A percentile compares a stretch with the other conserved stretches of the same genome.
These are phyloP conservation scores for Aspergillus cavernicola DNA, from an alignment of 495 filamentous ascomycete genomes.

Conservation along the genomic window DNA sequence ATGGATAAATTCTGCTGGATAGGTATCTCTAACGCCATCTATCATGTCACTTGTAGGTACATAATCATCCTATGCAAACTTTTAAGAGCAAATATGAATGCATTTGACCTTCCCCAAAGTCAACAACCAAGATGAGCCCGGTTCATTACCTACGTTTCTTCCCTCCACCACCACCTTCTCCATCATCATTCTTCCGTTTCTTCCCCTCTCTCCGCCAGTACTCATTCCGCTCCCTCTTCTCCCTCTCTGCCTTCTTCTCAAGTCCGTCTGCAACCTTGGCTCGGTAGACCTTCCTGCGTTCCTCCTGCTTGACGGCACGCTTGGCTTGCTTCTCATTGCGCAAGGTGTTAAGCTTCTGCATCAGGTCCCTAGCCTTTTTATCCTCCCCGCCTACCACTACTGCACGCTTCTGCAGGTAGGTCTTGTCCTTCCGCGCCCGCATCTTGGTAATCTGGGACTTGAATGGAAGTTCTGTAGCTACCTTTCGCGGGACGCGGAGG, in stretches of 20 bases:
- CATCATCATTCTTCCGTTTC: slow-evolving; percentile 69
- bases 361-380: slow-evolving; percentile 79
- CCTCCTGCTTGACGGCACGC: slow-evolving; percentile 76
- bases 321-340: slow-evolving; percentile 87
- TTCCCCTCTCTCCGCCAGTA: slow-evolving; percentile 94
- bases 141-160: slow-evolving; percentile 57
- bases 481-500: slow-evolving; percentile 77
- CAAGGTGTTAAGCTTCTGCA: slow-evolving; percentile 90
- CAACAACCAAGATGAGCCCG: neutral
- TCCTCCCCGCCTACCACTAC: slow-evolving; percentile 83
- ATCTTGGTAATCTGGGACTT: slow-evolving; percentile 85
- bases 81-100: slow-evolving; percentile 22
- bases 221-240: slow-evolving; percentile 87
- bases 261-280: slow-evolving; percentile 74
- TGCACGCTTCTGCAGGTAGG: slow-evolving; percentile 91
- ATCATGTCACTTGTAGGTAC: slow-evolving; percentile 19
- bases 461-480: slow-evolving; percentile 85
- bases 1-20: neutral
- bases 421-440: slow-evolving; percentile 72
- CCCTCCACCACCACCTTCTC: slow-evolving; percentile 62
- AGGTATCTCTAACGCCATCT: slow-evolving; percentile 21
- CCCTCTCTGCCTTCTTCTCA: slow-evolving; percentile 76
- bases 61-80: slow-evolving; percentile 17
- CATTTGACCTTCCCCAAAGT: slow-evolving; percentile 8
- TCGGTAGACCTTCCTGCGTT: slow-evolving; percentile 69